These are phyloP conservation scores for Sporisorium iseilematis-ciliati DNA, from an alignment of 1,284 basidiomycete species.

Conservation along the genomic window DNA sequence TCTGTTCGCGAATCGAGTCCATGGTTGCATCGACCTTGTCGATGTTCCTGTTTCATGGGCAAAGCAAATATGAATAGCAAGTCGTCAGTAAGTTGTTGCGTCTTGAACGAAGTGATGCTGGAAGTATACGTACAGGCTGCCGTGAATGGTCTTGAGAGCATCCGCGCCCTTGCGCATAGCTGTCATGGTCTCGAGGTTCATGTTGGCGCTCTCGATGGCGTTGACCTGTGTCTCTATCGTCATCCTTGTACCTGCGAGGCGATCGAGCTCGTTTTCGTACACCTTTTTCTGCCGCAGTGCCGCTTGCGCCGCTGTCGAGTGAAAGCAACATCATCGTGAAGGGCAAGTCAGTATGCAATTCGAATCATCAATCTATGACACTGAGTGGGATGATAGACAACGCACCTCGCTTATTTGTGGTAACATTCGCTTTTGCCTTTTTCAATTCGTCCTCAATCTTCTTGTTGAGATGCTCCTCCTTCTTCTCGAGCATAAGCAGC, in stretches of 20 bases:
- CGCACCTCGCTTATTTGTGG: slow-evolving; percentile 92
- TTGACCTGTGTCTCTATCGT: slow-evolving; percentile 97
- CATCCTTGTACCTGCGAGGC: slow-evolving; percentile 85
- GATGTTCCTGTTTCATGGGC: slow-evolving; percentile 73
- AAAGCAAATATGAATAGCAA: background rate
- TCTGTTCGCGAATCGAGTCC: slow-evolving; percentile 89
- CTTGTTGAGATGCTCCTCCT: slow-evolving; percentile 95
- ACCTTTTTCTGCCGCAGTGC: slow-evolving; percentile 96
- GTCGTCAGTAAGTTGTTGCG: background rate
- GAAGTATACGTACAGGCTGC: slow-evolving; percentile 74
- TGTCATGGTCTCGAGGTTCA: slow-evolving; percentile 97
- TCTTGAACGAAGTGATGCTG: background rate
- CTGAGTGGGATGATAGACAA: slow-evolving; percentile 29
- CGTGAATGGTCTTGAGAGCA: slow-evolving; percentile 91
- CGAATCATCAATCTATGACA: background rate
- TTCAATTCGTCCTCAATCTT: slow-evolving; percentile 95
- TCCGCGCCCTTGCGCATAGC: slow-evolving; percentile 97
- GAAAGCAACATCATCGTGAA: background rate
- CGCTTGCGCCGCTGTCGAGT: slow-evolving; percentile 70
- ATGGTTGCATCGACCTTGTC: slow-evolving; percentile 93
- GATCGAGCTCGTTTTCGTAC: slow-evolving; percentile 87
- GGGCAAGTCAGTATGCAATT: background rate
- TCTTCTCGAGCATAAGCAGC: slow-evolving; percentile 95
- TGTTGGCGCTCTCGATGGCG: slow-evolving; percentile 95
- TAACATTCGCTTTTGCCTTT: slow-evolving; percentile 92